phyloP scores from a whole-genome alignment of 495 filamentous ascomycete species.

The Trichoderma asperelloides region DNA sequence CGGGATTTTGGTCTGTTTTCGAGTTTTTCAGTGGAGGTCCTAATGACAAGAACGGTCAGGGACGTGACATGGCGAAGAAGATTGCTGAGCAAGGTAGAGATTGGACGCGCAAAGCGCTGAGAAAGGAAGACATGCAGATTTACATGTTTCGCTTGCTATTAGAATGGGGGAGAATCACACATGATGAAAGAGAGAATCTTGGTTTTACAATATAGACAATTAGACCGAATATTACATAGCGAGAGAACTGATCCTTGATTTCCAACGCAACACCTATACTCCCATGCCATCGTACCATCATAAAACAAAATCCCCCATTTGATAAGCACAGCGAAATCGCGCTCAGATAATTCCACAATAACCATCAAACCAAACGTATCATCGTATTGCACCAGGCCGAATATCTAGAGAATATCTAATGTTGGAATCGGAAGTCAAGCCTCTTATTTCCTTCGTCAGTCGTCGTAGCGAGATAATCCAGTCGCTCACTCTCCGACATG shows the following conservation, averaged over 20 bases:
- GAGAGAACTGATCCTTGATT: neutral
- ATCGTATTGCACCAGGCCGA: neutral
- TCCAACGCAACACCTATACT: neutral
- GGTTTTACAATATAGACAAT: conserved; percentile 32
- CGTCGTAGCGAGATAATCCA: conserved; percentile 21
- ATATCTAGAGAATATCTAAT: conserved; percentile 9
- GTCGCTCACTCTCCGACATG: conserved; percentile 27
- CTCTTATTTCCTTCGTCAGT: conserved; percentile 24
- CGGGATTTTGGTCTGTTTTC: conserved; percentile 65
- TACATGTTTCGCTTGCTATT: conserved; percentile 89
- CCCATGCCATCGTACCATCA: neutral
- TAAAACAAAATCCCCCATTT: neutral
- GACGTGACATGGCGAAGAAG: conserved; percentile 35
- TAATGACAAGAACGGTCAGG: conserved; percentile 33
- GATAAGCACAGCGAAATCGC: neutral
- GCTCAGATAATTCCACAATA: neutral
- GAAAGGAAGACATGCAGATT: conserved; percentile 73
- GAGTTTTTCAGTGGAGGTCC: conserved; percentile 54
- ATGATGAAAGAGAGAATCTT: conserved; percentile 62
- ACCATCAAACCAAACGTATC: neutral
- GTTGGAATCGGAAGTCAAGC: conserved; percentile 24
- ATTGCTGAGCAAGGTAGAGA: conserved; percentile 64
- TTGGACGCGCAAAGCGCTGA: conserved; percentile 61
- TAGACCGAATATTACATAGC: neutral
- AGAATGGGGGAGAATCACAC: conserved; percentile 75